Evolutionary conservation across 2,329 filamentous ascomycete species (phyloP).

Genomic region (Venturiaceae sp.): DNA sequence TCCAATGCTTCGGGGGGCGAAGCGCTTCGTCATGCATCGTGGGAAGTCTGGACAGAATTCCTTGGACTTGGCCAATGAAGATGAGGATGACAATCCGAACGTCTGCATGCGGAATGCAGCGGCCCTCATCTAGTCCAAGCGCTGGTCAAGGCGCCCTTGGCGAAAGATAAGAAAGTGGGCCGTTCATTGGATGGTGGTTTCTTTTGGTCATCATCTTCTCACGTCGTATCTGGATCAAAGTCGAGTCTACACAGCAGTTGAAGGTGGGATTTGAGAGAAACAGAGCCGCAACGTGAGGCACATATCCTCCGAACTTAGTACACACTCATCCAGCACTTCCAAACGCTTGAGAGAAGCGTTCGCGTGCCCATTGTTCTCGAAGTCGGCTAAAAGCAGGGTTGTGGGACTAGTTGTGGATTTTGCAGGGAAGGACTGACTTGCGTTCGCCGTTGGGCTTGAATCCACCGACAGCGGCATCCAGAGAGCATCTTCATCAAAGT

Average conservation of each 20-base stretch:
- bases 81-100: background rate
- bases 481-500: background rate
- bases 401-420: too few relatives aligned
- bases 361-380: background rate
- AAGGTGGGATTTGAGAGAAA: too few relatives aligned
- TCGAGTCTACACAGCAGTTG: too few relatives aligned
- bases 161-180: background rate
- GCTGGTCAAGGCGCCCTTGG: background rate
- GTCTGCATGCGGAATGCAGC: background rate
- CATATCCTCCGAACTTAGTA: too few relatives aligned
- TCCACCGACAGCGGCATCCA: background rate
- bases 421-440: background rate
- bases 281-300: too few relatives aligned
- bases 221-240: background rate
- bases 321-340: too few relatives aligned
- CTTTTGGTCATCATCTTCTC: background rate
- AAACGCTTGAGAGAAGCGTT: too few relatives aligned
- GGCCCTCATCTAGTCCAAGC: background rate
- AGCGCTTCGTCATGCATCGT: background rate
- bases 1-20: background rate
- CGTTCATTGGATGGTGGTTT: background rate
- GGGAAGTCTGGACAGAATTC: background rate
- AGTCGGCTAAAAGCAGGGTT: background rate
- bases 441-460: background rate
- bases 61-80: background rate